A percentile compares a stretch with the other conserved stretches of the same genome.
Evolutionary conservation across 345 rosid genomes (phyloP).

Genomic region (Anastatica hierochuntica): DNA sequence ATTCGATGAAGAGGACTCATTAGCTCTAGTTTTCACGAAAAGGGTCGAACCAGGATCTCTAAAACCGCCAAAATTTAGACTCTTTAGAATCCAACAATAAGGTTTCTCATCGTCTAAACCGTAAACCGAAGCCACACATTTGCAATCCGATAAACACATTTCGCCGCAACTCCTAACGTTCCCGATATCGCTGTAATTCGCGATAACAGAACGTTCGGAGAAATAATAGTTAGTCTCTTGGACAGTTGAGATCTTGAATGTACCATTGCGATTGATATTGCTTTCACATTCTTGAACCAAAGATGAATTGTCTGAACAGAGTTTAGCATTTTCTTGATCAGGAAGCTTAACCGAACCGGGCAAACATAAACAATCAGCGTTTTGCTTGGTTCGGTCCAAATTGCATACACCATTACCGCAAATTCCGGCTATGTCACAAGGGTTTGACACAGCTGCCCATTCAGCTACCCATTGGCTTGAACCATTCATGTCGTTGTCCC

Average conservation of each 20-base stretch:
- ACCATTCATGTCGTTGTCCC: constrained; percentile 74
- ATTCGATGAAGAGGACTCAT: constrained; percentile 24
- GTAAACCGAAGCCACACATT: constrained; percentile 78
- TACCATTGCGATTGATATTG: constrained; percentile 20
- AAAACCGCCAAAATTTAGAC: constrained; percentile 70
- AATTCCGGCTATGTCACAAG: constrained; percentile 75
- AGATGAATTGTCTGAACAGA: constrained; percentile 47
- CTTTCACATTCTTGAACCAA: constrained; percentile 35
- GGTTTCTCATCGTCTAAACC: constrained; percentile 85
- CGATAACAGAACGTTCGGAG: constrained; percentile 48
- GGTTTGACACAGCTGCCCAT: constrained; percentile 91
- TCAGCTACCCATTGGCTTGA: constrained; percentile 78
- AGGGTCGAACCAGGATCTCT: constrained; percentile 70
- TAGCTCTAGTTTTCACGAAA: constrained; percentile 53
- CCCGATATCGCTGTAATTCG: constrained; percentile 52
- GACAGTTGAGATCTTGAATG: constrained; percentile 42
- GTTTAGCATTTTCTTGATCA: constrained; percentile 22
- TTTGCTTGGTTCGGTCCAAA: constrained; percentile 58
- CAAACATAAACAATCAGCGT: constrained; percentile 62
- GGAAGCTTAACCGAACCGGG: constrained; percentile 44
- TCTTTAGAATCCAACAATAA: constrained; percentile 75
- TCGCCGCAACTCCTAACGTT: constrained; percentile 56
- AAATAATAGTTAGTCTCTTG: constrained; percentile 76
- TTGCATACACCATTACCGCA: constrained; percentile 83
- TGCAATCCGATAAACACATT: constrained; percentile 62